A percentile compares a stretch with the other conserved stretches of the same genome.
Conservation (phyloP, 495 filamentous ascomycete genomes). For the Neurospora hispaniola region DNA sequence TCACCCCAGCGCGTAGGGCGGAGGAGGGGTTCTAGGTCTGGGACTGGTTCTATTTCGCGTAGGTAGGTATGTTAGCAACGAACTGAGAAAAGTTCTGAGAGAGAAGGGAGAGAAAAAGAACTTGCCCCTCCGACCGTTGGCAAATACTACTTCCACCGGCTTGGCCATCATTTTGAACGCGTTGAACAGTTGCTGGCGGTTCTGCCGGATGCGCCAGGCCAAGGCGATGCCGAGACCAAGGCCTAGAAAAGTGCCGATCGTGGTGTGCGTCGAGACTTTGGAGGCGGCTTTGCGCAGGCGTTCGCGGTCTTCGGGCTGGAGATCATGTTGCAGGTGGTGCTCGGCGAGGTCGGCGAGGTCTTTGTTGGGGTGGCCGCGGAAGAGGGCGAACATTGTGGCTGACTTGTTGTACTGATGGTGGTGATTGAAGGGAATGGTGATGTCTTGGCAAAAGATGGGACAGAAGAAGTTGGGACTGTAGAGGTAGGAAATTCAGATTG, state of each 20-base stretch:
- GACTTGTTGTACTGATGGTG: background rate
- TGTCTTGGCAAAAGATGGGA: background rate
- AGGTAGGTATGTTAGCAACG: no score
- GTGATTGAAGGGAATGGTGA: no score
- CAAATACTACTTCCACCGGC: conserved; percentile 52
- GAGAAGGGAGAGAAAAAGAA: background rate
- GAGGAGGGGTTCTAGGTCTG: conserved; percentile 47
- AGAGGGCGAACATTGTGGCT: conserved; percentile 37
- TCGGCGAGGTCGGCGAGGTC: conserved; percentile 47
- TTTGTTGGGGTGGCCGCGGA: conserved; percentile 45
- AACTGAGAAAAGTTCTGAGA: no score
- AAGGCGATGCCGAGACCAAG: conserved; percentile 47
- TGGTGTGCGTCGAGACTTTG: conserved; percentile 41
- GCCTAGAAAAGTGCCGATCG: conserved; percentile 49
- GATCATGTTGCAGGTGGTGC: conserved; percentile 53
- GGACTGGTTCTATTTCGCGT: conserved; percentile 36
- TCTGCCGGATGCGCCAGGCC: conserved; percentile 44
- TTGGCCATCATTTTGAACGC: conserved; percentile 48
- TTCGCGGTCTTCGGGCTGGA: conserved; percentile 48
- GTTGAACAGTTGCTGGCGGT: conserved; percentile 45
- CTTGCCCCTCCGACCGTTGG: conserved; percentile 47
- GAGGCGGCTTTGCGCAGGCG: conserved; percentile 42
- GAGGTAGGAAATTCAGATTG: background rate
- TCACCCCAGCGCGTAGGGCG: conserved; percentile 50
- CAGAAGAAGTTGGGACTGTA: background rate